phyloP scores from a whole-genome alignment of 345 rosid species.

The Aquilaria malaccensis region DNA sequence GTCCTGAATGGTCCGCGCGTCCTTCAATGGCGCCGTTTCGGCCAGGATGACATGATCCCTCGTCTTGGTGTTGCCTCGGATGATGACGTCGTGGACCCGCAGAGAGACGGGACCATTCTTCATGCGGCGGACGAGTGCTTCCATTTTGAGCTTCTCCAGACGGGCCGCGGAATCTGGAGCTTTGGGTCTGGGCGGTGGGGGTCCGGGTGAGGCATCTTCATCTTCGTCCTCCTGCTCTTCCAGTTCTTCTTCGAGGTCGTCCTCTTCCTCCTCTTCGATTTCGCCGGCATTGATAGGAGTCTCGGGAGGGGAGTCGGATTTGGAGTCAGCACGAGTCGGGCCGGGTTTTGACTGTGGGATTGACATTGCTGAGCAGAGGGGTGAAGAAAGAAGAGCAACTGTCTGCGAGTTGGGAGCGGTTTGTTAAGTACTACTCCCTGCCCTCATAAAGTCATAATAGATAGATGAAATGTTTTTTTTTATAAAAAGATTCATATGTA shows the following conservation, averaged over 20 bases:
- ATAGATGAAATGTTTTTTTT: too few relatives aligned
- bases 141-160: constrained; percentile 32
- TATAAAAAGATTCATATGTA: too few relatives aligned
- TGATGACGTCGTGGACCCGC: constrained; percentile 78
- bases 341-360: neutral
- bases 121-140: constrained; percentile 42
- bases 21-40: constrained; percentile 49
- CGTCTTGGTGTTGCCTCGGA: constrained; percentile 77
- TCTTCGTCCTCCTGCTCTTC: constrained; percentile 28
- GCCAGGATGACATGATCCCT: constrained; percentile 76
- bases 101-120: constrained; percentile 44
- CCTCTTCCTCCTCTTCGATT: constrained; percentile 17
- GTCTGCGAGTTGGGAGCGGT: too few relatives aligned
- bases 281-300: neutral
- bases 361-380: neutral
- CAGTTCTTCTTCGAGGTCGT: constrained; percentile 24
- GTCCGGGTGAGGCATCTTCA: constrained; percentile 23
- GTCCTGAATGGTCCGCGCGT: constrained; percentile 63
- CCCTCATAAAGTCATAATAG: too few relatives aligned
- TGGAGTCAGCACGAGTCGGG: neutral
- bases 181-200: constrained; percentile 15
- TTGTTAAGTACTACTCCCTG: too few relatives aligned
- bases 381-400: neutral
- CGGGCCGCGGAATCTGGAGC: constrained; percentile 24
- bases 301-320: neutral